Evolutionary conservation across 2,329 filamentous ascomycete genomes (phyloP).

Genomic region (Aspergillus felis): DNA sequence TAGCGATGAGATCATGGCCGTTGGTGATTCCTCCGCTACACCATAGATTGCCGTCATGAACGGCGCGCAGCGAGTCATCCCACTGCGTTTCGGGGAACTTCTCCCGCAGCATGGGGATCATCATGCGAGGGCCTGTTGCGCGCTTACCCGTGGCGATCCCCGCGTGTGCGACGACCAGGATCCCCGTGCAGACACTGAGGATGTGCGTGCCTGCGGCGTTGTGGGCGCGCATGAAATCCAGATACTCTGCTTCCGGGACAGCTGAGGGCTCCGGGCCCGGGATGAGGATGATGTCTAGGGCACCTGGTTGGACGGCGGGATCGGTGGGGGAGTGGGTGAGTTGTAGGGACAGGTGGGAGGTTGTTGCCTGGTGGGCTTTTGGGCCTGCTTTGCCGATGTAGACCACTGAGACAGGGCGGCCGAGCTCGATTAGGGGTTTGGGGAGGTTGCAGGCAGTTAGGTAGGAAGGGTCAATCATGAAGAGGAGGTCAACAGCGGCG

Average conservation of each 20-base stretch:
- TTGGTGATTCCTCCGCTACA: conserved; percentile 25
- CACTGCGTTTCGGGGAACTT: conserved; percentile 22
- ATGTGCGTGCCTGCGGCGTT: conserved; percentile 22
- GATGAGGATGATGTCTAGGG: conserved; percentile 34
- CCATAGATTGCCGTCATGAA: conserved; percentile 24
- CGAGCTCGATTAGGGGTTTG: conserved; percentile 22
- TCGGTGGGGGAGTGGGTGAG: conserved; percentile 27
- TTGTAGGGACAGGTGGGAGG: conserved; percentile 25
- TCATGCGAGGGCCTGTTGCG: conserved; percentile 20
- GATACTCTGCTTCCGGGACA: conserved; percentile 22
- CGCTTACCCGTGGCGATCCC: conserved; percentile 18
- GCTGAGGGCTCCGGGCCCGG: conserved; percentile 34
- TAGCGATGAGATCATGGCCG: conserved; percentile 22
- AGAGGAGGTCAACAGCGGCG: conserved; percentile 35
- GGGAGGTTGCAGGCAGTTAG: conserved; percentile 30
- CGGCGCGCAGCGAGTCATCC: conserved; percentile 17
- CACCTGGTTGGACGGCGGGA: conserved; percentile 29
- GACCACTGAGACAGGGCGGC: conserved; percentile 24
- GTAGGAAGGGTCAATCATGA: conserved; percentile 30
- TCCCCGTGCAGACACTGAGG: conserved; percentile 25
- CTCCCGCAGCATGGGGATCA: conserved; percentile 18
- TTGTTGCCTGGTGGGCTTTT: conserved; percentile 13
- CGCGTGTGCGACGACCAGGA: conserved; percentile 18
- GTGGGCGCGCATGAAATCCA: conserved; percentile 32
- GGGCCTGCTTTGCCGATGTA: conserved; percentile 26